Percentiles rank a stretch among this genome's conserved stretches.
phyloP scores from a whole-genome alignment of 345 rosid species.

The Citrus australasica region DNA sequence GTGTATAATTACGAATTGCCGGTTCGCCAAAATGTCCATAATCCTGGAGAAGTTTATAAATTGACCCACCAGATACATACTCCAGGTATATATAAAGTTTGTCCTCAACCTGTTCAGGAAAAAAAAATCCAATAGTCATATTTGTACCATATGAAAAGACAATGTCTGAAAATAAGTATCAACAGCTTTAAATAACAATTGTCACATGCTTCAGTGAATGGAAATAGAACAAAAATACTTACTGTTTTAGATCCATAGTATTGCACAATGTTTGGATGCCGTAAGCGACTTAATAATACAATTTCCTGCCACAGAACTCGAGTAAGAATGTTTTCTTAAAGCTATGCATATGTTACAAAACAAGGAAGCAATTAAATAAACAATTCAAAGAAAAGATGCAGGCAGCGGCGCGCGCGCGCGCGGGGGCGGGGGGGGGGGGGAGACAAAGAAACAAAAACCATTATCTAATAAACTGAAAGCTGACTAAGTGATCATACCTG shows the following conservation, averaged over 20 bases:
- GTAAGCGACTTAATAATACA: slow-evolving; percentile 53
- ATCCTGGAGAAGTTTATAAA: slow-evolving; percentile 74
- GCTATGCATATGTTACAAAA: background rate
- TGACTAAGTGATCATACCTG: slow-evolving; percentile 32
- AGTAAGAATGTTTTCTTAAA: background rate
- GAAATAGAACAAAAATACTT: slow-evolving; percentile 15
- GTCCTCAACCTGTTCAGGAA: slow-evolving; percentile 50
- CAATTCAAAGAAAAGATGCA: background rate
- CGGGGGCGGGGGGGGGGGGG: no score
- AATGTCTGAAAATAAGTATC: background rate
- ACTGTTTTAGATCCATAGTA: slow-evolving; percentile 76
- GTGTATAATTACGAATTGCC: slow-evolving; percentile 70
- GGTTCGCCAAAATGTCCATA: slow-evolving; percentile 67
- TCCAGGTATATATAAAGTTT: slow-evolving; percentile 68
- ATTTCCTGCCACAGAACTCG: slow-evolving; percentile 52
- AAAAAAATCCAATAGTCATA: background rate
- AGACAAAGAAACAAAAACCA: no score
- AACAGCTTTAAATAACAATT: background rate
- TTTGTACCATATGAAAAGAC: background rate
- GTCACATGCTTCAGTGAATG: background rate
- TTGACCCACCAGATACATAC: slow-evolving; percentile 82
- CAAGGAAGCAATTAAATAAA: background rate
- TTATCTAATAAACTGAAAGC: background rate
- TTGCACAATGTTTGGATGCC: slow-evolving; percentile 73
- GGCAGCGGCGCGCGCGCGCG: accelerated